phyloP scores from a whole-genome alignment of 2,329 filamentous ascomycete species.

The Penicillium sp. region DNA sequence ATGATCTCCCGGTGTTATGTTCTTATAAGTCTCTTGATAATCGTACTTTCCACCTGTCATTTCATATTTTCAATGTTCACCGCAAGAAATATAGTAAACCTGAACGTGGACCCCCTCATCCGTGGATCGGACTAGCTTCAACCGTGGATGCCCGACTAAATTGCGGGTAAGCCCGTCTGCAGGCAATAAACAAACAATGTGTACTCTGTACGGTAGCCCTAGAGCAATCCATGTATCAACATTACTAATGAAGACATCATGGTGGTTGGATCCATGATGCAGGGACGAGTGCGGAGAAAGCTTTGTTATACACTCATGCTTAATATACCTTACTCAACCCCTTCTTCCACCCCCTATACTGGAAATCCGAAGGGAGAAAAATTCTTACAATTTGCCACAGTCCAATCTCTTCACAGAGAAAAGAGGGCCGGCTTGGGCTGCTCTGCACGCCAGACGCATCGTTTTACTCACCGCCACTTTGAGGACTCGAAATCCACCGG shows the following conservation, averaged over 20 bases:
- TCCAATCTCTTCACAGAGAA: slow-evolving; percentile 1
- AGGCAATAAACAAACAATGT: background rate
- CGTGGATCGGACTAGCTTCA: background rate
- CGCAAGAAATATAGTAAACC: background rate
- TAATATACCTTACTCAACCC: background rate
- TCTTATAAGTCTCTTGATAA: background rate
- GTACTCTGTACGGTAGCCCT: background rate
- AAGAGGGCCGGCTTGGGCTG: slow-evolving; percentile 6
- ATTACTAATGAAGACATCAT: background rate
- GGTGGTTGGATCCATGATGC: background rate
- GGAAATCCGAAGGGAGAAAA: background rate
- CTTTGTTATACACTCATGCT: background rate
- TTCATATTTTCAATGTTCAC: background rate
- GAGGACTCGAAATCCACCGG: slow-evolving; percentile 4
- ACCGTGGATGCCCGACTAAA: slow-evolving; percentile 6
- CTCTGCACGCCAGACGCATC: slow-evolving; percentile 16
- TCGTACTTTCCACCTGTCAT: background rate
- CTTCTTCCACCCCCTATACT: background rate
- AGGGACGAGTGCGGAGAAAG: slow-evolving; percentile 5
- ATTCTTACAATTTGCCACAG: background rate
- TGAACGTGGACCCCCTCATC: slow-evolving; percentile 1
- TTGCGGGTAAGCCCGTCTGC: background rate
- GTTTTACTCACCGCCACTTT: slow-evolving; percentile 27
- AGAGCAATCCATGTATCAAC: background rate
- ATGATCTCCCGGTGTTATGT: background rate